Conservation (phyloP, 164 flowering plant species). For the Magnolia changhungtana region DNA sequence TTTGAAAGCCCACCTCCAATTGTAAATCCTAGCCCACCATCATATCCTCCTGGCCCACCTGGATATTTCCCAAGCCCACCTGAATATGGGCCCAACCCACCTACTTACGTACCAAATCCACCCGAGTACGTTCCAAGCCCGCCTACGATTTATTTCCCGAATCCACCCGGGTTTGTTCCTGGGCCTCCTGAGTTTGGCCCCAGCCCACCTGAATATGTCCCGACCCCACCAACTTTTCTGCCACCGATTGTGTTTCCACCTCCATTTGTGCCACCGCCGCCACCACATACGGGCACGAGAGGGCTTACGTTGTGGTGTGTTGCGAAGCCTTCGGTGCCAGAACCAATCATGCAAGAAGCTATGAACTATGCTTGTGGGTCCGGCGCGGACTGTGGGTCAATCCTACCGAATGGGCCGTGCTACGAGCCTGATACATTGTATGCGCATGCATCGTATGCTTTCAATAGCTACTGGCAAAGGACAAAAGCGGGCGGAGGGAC, state of each 20-base stretch:
- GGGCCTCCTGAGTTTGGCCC: slow-evolving; percentile 34
- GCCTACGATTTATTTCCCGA: slow-evolving; percentile 18
- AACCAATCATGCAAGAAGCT: slow-evolving; percentile 80
- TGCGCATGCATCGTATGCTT: slow-evolving; percentile 87
- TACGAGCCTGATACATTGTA: slow-evolving; percentile 58
- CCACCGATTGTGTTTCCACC: slow-evolving; percentile 66
- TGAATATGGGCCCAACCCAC: slow-evolving; percentile 14
- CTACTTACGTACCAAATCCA: slow-evolving; percentile 19
- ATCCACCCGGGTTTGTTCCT: slow-evolving; percentile 33
- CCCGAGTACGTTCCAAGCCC: slow-evolving; percentile 21
- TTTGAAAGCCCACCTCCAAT: slow-evolving; percentile 39
- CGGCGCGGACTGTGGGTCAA: slow-evolving; percentile 77
- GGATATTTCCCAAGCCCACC: slow-evolving; percentile 9
- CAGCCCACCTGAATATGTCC: slow-evolving; percentile 34
- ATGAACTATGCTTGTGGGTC: slow-evolving; percentile 94
- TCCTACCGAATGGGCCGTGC: slow-evolving; percentile 67
- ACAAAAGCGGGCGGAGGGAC: slow-evolving; percentile 73
- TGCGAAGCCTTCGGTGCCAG: slow-evolving; percentile 93
- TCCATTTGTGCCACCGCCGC: slow-evolving; percentile 70
- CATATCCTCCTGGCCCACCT: slow-evolving; percentile 10
- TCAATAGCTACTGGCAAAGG: slow-evolving; percentile 90
- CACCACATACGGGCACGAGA: slow-evolving; percentile 33
- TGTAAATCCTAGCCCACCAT: slow-evolving; percentile 10
- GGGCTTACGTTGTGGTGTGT: slow-evolving; percentile 68
- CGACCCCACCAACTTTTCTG: slow-evolving; percentile 20